Conservation (phyloP, 306 rosid genomes). For the Abrus precatorius region DNA sequence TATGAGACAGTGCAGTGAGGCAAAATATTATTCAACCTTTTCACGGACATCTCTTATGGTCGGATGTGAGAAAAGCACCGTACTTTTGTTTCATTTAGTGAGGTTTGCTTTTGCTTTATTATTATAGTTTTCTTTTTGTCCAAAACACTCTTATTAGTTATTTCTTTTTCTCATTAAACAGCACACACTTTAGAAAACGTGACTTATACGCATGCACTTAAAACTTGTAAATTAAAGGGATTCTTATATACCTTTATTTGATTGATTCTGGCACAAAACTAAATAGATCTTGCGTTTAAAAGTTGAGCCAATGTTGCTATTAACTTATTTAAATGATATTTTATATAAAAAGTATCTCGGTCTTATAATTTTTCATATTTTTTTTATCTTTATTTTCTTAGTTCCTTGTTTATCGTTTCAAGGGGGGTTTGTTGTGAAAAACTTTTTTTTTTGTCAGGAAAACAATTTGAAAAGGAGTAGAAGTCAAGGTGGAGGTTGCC, state of each 20-base stretch:
- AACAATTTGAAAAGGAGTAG: neutral
- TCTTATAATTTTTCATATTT: neutral
- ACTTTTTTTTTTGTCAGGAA: neutral
- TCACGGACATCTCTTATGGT: slow-evolving; percentile 12
- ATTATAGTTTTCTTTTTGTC: neutral
- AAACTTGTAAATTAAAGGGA: neutral
- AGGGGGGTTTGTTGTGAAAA: neutral
- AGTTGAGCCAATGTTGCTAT: neutral
- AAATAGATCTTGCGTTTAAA: slow-evolving; percentile 3
- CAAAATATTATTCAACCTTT: slow-evolving; percentile 26
- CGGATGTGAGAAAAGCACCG: slow-evolving; percentile 11
- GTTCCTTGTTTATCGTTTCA: neutral
- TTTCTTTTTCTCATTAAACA: neutral
- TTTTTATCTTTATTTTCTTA: neutral
- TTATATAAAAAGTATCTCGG: neutral
- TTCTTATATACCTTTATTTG: neutral
- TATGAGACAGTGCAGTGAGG: neutral
- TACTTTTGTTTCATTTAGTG: slow-evolving; percentile 24
- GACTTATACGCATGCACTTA: neutral
- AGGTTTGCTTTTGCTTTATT: slow-evolving; percentile 30
- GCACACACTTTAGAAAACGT: neutral
- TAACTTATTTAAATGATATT: neutral
- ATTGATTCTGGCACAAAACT: neutral
- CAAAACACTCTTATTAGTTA: neutral
- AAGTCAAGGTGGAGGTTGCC: neutral